Conservation (phyloP, 108 stramenopile species). For the Mayamaea pseudoterrestris region DNA sequence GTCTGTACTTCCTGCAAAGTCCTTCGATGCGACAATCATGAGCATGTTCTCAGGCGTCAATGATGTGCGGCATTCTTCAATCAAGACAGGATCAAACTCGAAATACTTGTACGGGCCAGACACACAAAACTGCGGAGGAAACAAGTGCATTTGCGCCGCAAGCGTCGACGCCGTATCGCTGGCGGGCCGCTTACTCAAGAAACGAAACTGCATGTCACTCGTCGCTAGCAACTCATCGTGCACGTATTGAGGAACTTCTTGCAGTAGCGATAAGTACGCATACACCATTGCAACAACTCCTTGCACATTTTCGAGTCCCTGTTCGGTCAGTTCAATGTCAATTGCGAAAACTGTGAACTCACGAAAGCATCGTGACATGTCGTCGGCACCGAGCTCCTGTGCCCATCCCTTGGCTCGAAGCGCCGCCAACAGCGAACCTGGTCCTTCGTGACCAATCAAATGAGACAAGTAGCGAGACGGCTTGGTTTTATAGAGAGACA, state of each 20-base stretch:
- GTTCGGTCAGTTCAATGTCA: conserved; percentile 41
- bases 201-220: conserved; percentile 44
- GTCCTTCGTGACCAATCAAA: conserved; percentile 73
- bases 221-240: conserved; percentile 41
- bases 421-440: conserved; percentile 44
- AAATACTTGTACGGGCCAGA: conserved; percentile 41
- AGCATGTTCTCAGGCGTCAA: conserved; percentile 18
- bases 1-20: conserved; percentile 14
- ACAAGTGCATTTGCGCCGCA: conserved; percentile 39
- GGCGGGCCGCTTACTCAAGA: conserved; percentile 41
- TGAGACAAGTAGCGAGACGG: conserved; percentile 49
- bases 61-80: background rate
- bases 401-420: conserved; percentile 53
- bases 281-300: conserved; percentile 45
- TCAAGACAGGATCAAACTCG: conserved; percentile 24
- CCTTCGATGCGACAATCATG: conserved; percentile 26
- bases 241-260: conserved; percentile 44
- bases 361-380: conserved; percentile 12
- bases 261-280: conserved; percentile 46
- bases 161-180: conserved; percentile 42
- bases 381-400: conserved; percentile 52
- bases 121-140: conserved; percentile 18
- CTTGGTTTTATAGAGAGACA: conserved; percentile 20
- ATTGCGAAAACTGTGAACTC: conserved; percentile 44
- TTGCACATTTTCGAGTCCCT: conserved; percentile 52